These are phyloP conservation scores for Puccinia sorghi DNA, from an alignment of 1,284 basidiomycete genomes.

Conservation along the genomic window DNA sequence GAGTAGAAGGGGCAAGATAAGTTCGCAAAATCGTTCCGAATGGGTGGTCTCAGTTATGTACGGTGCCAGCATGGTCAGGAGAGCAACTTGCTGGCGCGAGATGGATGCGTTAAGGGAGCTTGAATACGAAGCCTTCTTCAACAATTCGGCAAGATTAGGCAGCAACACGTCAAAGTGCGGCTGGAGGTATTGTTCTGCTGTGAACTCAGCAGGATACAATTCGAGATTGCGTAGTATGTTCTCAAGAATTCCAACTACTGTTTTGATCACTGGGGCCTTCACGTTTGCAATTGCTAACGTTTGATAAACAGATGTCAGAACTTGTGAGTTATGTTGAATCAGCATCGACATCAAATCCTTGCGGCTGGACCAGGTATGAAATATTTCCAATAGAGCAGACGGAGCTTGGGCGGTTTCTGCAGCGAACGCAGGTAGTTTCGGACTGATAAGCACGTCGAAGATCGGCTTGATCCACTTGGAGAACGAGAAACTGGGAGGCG, in stretches of 20 bases:
- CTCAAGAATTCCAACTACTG: slow-evolving; percentile 84
- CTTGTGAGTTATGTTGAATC: slow-evolving; percentile 68
- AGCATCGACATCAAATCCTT: slow-evolving; percentile 68
- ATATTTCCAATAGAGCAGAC: slow-evolving; percentile 82
- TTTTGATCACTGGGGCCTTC: slow-evolving; percentile 77
- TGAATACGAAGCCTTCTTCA: slow-evolving; percentile 54
- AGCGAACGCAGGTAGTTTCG: slow-evolving; percentile 73
- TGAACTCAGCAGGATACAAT: slow-evolving; percentile 61
- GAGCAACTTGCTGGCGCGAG: slow-evolving; percentile 72
- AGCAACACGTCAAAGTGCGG: slow-evolving; percentile 78
- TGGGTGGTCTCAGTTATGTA: slow-evolving; percentile 72
- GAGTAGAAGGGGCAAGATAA: slow-evolving; percentile 79
- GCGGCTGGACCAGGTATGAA: slow-evolving; percentile 74
- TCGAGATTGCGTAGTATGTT: slow-evolving; percentile 67
- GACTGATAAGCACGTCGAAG: slow-evolving; percentile 75
- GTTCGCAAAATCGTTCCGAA: slow-evolving; percentile 70
- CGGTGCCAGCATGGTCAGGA: slow-evolving; percentile 77
- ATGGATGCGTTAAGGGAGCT: slow-evolving; percentile 66
- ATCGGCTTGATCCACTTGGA: slow-evolving; percentile 72
- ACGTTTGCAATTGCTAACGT: slow-evolving; percentile 80
- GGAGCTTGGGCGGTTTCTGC: slow-evolving; percentile 89
- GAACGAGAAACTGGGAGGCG: slow-evolving; percentile 66
- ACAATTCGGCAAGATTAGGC: slow-evolving; percentile 66
- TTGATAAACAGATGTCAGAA: slow-evolving; percentile 76
- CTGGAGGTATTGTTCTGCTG: slow-evolving; percentile 63